Evolutionary conservation across 768 basidiomycete genomes (phyloP), one percentile per base, ranked within the genome.

Genomic region (Collybia nuda): DNA sequence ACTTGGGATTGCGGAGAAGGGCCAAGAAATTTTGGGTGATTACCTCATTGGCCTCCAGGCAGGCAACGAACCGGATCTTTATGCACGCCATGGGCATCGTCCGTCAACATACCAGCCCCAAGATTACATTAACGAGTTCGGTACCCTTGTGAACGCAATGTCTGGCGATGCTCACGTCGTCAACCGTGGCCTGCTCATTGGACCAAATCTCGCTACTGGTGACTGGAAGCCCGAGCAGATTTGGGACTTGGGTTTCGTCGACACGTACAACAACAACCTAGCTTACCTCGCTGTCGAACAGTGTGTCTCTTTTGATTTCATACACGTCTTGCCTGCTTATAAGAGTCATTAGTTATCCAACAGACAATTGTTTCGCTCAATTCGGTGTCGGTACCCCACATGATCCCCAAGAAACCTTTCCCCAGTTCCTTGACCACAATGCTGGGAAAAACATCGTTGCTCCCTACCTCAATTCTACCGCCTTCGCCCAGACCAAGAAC

Each of bases 1-100:
- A 8, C 67, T 86, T 1, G 69, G 63, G 12, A 83, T 89, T 41
- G 84, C 79, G 7, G 79, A 84, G 57, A 63, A 71, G 44, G 85
- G 81, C 2, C 78, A 90, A 58, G 54, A 65, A 12, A 84, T 90
- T 51, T 71, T 93, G 0, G 91, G 90, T 1, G 69, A 81, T 51
- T 70, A 76, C 55, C 21, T 93, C 11, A 63, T 88, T 32, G 90
- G 86, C 0, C 67, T 88, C 18, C 86, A 90, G 63, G 78, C 81
- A 2, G 88, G 84, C 2, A 90, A 92, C 63, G 88, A 90, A 63
- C 80, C 71, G 3, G 80, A 81, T 63, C 63, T 80, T 39, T 83
- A 80, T 49, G 73, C 55, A 0, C 47, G 51, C n/a, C 77, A 77
- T 53, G 65, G 61, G 0, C 75, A 76, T 59, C 74, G 76, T 19